Evolutionary conservation across 805 yeast genomes (phyloP), one percentile per base, ranked within the genome.

Genomic region (Wickerhamiella cacticola): DNA sequence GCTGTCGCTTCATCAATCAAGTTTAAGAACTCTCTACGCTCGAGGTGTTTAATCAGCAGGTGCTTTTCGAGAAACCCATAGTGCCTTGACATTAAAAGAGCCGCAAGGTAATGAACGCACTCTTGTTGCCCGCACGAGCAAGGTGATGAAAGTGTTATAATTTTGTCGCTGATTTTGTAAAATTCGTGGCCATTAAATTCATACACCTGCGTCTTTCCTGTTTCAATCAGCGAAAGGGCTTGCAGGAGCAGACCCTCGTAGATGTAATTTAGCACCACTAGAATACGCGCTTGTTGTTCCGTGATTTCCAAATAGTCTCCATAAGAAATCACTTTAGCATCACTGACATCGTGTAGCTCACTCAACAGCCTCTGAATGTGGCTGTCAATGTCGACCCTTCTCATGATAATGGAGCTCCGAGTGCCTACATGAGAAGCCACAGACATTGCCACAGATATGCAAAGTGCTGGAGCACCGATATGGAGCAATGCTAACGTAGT

Each of bases 1-100:
- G 50, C 45, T 48, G 39, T 26, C 23, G 41, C 29, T 44, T 44
- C 19, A 29, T 25, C 46, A 7, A 41, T 26, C 8, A 41, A 18
- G 15, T 62, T 51, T 36, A 59, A 62, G 57, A 62, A 75, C 5
- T 61, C 56, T 28, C 64, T 60, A 31, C 62, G 58, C 40, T 69
- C 66, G 44, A 73, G 56, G 23, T 60, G 59, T 18, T 58, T 61
- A 41, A 76, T 43, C 25, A 31, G 39, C 31, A 33, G 25, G 16
- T 21, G 22, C 33, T 15, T 33, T 12, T 9, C 24, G 10, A 33
- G 7, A 34, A 39, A 39, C 5, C 5, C 7, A n/a, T 39, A 39
- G 6, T 19, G 9, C 3, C 15, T 5, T 4, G 42, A 22, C 16
- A 39, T 9, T 9, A 43, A 33, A 7, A 16, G 13, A 2, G 38